Evolutionary conservation across 2,329 filamentous ascomycete genomes (phyloP), one percentile per base, ranked within the genome.

Genomic region (Catunica adiposa): DNA sequence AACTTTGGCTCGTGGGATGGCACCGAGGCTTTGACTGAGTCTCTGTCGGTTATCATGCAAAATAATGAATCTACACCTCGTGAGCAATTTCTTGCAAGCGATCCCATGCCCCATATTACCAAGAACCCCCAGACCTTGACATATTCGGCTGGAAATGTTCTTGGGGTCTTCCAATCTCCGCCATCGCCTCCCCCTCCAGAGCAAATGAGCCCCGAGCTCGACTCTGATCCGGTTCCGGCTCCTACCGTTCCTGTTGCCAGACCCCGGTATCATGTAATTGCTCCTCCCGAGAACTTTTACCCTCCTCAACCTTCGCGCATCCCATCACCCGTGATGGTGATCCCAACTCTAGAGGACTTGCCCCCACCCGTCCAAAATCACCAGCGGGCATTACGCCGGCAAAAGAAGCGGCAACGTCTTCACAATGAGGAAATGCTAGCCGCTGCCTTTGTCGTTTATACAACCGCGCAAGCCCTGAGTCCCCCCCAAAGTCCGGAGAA

Each of bases 401-500:
- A 71, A 60, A 69, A 71, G 55, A 72, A 68, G 57, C 66, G 70
- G 57, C 68, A 69, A n/a, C 65, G 73, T 34, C 69, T 68, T 38
- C 66, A 71, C 15, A 72, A 71, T 15, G 75, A 79, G 63, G 76
- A 78, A 57, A 70, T 72, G 34, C 65, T 78, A 31, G 76, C 76
- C 34, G 72, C 75, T 34, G 76, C 73, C 14, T 75, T 77, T 23
- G 69, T 77, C 23, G 70, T 78, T 20, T 76, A 75, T 59, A 75
- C 76, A 40, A 69, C 74, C 7, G 73, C 69, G 34, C 73, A 74
- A 59, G 70, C 68, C 46, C 63, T 77, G 57, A 73, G 70, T 56
- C 70, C 71, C 48, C 66, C 66, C 25, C 63, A 70, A 4, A 56
- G 51, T 25, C 22, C 31, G 11, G n/a, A 14, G 15, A 31, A 38